Conservation (phyloP, 2,329 filamentous ascomycete species). For the Pestalotiopsis sp. region DNA sequence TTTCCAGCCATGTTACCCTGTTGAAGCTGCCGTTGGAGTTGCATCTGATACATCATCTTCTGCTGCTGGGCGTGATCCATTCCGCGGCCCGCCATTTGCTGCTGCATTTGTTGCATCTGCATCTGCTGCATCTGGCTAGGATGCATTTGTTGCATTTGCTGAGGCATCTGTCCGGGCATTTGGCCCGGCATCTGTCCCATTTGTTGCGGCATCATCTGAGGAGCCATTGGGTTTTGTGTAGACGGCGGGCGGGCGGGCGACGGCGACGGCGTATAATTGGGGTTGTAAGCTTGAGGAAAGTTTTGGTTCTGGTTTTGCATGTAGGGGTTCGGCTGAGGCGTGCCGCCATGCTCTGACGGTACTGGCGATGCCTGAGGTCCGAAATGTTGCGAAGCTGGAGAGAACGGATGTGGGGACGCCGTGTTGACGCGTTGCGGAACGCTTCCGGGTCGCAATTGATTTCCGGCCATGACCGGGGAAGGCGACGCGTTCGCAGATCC, state of each 20-base stretch:
- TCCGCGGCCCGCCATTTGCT: conserved; percentile 48
- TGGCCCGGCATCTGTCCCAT: conserved; percentile 43
- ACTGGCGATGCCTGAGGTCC: conserved; percentile 74
- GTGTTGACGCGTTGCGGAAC: conserved; percentile 84
- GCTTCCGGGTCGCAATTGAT: conserved; percentile 71
- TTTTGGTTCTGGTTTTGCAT: conserved; percentile 58
- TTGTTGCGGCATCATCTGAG: conserved; percentile 58
- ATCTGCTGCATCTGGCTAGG: conserved; percentile 45
- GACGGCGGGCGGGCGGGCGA: conserved; percentile 59
- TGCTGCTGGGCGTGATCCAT: conserved; percentile 69
- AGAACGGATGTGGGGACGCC: conserved; percentile 89
- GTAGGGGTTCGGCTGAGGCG: conserved; percentile 74
- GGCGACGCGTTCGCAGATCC: conserved; percentile 84
- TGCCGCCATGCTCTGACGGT: conserved; percentile 74
- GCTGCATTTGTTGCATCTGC: conserved; percentile 41
- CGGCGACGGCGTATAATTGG: conserved; percentile 59
- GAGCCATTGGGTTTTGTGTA: conserved; percentile 53
- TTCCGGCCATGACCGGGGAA: conserved; percentile 83
- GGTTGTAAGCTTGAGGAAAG: conserved; percentile 61
- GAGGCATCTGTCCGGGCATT: conserved; percentile 36
- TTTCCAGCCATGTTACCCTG: conserved; percentile 43
- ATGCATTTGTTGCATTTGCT: conserved; percentile 35
- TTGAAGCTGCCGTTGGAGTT: conserved; percentile 76
- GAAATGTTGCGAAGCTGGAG: conserved; percentile 74
- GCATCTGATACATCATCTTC: conserved; percentile 79